Conservation (phyloP, 768 basidiomycete genomes). For the Phlegmacium glaucopus region DNA sequence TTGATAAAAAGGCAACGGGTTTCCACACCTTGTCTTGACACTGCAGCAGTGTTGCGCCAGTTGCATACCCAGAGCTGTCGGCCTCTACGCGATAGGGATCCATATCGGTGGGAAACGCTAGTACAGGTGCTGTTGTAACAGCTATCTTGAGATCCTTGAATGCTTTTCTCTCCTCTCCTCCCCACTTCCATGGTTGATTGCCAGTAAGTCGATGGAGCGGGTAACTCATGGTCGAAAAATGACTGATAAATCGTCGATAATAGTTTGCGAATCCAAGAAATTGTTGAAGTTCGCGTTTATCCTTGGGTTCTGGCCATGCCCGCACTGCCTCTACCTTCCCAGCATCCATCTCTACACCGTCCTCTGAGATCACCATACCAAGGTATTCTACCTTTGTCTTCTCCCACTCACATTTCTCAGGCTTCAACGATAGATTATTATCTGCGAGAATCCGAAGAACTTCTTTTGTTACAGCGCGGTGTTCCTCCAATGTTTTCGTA, state of each 20-base stretch:
- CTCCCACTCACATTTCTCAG: constrained; percentile 35
- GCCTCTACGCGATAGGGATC: constrained; percentile 1
- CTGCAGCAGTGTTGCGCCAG: no score
- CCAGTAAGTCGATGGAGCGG: constrained; percentile 14
- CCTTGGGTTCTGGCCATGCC: constrained; percentile 28
- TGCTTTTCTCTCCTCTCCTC: background rate
- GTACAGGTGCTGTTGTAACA: background rate
- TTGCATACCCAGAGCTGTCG: no score
- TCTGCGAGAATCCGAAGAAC: constrained; percentile 20
- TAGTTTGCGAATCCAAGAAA: constrained; percentile 42
- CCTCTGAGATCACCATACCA: constrained; percentile 19
- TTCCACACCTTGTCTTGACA: no score
- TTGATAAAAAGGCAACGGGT: background rate
- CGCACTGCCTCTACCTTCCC: constrained; percentile 26
- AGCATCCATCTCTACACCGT: constrained; percentile 26
- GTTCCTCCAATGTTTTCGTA: constrained; percentile 9
- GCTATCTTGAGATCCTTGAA: constrained; percentile 3
- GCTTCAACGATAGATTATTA: constrained; percentile 30
- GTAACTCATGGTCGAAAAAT: constrained; percentile 24
- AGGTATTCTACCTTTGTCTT: constrained; percentile 26
- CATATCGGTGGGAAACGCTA: constrained; percentile 1
- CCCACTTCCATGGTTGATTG: constrained; percentile 4
- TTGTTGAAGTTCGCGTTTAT: constrained; percentile 27
- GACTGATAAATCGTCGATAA: constrained; percentile 28
- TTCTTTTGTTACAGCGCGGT: background rate